phyloP scores from a whole-genome alignment of 1,284 basidiomycete genomes.

The Phaffia rhodozyma region DNA sequence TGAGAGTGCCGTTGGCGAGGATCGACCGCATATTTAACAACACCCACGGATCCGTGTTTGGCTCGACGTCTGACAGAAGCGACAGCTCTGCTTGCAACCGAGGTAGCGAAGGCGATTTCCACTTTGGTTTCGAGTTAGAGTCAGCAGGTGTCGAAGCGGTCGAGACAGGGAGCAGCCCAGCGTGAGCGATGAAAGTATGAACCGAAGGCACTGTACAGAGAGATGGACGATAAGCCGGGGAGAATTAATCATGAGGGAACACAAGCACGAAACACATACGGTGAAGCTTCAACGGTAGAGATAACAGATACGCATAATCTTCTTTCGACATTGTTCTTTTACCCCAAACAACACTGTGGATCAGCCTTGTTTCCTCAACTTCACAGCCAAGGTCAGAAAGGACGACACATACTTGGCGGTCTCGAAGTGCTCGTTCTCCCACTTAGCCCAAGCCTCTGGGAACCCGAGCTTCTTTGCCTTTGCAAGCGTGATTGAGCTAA shows the following conservation, averaged over 20 bases:
- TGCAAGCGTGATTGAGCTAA: not conserved
- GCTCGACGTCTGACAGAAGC: constrained; percentile 42
- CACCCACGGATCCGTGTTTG: constrained; percentile 59
- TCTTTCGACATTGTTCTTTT: constrained; percentile 43
- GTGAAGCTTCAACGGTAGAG: constrained; percentile 60
- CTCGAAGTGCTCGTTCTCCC: constrained; percentile 61
- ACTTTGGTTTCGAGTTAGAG: constrained; percentile 29
- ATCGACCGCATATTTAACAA: constrained; percentile 64
- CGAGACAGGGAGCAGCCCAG: constrained; percentile 57
- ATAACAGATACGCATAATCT: constrained; percentile 55
- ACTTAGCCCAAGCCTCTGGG: constrained; percentile 42
- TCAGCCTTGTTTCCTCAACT: not conserved
- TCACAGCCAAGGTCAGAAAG: not conserved
- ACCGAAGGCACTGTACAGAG: constrained; percentile 42
- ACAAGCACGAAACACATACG: not conserved
- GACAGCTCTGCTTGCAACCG: constrained; percentile 38
- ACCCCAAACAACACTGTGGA: constrained; percentile 11
- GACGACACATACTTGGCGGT: constrained; percentile 45
- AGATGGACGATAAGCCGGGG: not conserved
- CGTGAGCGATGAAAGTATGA: constrained; percentile 69
- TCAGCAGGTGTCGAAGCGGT: constrained; percentile 53
- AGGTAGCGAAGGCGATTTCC: not conserved
- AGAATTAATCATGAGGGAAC: not conserved
- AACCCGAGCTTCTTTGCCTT: constrained; percentile 5
- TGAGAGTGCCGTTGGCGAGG: constrained; percentile 43